Conservation (phyloP, 2,329 filamentous ascomycete genomes). For the Fusarium sp. region DNA sequence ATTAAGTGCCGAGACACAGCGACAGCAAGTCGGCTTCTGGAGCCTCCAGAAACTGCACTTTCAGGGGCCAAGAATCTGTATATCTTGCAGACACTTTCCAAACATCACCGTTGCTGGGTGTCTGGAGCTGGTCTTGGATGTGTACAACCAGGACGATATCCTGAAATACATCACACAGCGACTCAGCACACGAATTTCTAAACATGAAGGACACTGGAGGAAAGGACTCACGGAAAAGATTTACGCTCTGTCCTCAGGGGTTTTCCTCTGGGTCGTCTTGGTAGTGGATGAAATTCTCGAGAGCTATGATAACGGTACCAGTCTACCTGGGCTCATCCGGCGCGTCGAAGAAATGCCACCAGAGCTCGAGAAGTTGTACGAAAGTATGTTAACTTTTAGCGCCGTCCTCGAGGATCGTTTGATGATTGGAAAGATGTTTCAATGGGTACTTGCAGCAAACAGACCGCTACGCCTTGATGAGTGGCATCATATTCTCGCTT, state of each 20-base stretch:
- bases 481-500: constrained; percentile 30
- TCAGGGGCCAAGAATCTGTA: background rate
- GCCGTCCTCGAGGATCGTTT: too few relatives aligned
- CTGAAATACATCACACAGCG: constrained; percentile 2
- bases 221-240: background rate
- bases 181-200: background rate
- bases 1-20: background rate
- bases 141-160: constrained; percentile 5
- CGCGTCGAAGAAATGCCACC: background rate
- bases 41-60: background rate
- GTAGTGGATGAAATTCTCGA: constrained; percentile 3
- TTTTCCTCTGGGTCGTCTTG: constrained; percentile 26
- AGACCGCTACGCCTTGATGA: constrained; percentile 16
- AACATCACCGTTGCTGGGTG: background rate
- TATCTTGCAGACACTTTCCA: constrained; percentile 19
- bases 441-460: constrained; percentile 9
- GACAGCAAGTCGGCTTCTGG: background rate
- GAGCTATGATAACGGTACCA: constrained; percentile 8
- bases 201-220: background rate
- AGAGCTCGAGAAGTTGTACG: background rate
- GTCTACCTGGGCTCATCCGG: background rate
- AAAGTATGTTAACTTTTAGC: too few relatives aligned
- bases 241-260: background rate
- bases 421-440: too few relatives aligned
- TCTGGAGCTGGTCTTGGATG: background rate